Percentiles rank a stretch among this genome's conserved stretches.
Evolutionary conservation across 176 grass and related monocot genomes (phyloP).

Genomic region (Microstegium vimineum): DNA sequence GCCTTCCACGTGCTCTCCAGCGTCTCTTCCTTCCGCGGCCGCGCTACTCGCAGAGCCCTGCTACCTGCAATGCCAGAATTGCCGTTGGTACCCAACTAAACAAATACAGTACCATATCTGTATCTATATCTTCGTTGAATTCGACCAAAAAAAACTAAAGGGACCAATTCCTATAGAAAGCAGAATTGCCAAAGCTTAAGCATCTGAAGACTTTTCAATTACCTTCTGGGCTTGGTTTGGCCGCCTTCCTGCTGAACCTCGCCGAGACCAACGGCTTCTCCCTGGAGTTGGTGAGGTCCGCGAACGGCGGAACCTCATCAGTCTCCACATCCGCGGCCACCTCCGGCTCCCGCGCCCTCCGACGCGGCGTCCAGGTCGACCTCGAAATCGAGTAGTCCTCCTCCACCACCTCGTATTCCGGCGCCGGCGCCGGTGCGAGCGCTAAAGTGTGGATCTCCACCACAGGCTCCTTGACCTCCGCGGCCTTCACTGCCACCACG

Average conservation of each 20-base stretch:
- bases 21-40: conserved; percentile 62
- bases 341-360: background rate
- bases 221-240: conserved; percentile 80
- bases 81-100: background rate
- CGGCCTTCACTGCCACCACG: background rate
- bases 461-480: background rate
- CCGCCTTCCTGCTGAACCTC: conserved; percentile 54
- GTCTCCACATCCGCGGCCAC: too few relatives aligned
- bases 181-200: background rate
- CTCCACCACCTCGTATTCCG: background rate
- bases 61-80: conserved; percentile 28
- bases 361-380: conserved; percentile 52
- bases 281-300: conserved; percentile 40
- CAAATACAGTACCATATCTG: background rate
- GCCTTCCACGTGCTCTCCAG: conserved; percentile 95
- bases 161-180: background rate
- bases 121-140: background rate
- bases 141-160: background rate
- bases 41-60: conserved; percentile 60
- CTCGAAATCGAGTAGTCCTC: conserved; percentile 58
- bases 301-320: conserved; percentile 11
- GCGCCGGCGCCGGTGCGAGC: background rate
- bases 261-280: conserved; percentile 62
- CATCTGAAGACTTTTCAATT: background rate
- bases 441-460: background rate